phyloP scores from a whole-genome alignment of 371 early-diverging fungal species.

The Massospora cicadina region DNA sequence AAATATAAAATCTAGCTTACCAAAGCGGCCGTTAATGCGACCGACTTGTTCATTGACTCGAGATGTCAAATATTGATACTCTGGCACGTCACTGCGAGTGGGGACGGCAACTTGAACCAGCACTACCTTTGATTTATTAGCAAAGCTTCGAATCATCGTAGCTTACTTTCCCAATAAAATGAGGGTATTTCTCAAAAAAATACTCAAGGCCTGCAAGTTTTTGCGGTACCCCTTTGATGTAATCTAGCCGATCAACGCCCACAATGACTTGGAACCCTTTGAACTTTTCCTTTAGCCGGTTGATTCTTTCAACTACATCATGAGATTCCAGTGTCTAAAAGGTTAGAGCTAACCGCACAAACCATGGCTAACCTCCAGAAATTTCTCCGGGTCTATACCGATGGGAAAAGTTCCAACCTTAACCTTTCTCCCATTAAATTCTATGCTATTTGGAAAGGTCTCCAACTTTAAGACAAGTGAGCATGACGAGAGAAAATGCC shows the following conservation, averaged over 20 bases:
- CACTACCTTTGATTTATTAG: conserved; percentile 25
- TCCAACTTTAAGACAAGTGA: conserved; percentile 81
- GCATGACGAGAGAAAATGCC: conserved; percentile 94
- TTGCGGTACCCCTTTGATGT: conserved; percentile 99
- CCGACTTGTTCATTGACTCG: conserved; percentile 93
- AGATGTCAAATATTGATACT: conserved; percentile 82
- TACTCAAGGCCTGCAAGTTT: conserved; percentile 92
- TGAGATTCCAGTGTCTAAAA: conserved; percentile 38
- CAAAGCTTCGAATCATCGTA: not conserved
- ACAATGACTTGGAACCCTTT: conserved; percentile 80
- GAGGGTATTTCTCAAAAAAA: conserved; percentile 78
- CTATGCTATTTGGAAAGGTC: conserved; percentile 83
- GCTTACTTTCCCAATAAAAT: conserved; percentile 69
- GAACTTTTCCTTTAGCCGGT: conserved; percentile 64
- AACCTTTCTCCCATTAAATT: conserved; percentile 70
- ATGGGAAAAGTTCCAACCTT: conserved; percentile 98
- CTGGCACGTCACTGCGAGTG: conserved; percentile 89
- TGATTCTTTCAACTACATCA: conserved; percentile 54
- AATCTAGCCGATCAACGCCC: conserved; percentile 98
- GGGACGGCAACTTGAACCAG: conserved; percentile 98
- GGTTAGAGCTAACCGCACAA: not conserved
- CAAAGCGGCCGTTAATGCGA: conserved; percentile 86
- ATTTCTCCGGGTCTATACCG: conserved; percentile 96
- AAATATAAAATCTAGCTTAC: conserved; percentile 12
- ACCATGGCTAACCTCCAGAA: conserved; percentile 32